phyloP scores from a whole-genome alignment of 257 asterid genomes.

The Agastache rugosa region DNA sequence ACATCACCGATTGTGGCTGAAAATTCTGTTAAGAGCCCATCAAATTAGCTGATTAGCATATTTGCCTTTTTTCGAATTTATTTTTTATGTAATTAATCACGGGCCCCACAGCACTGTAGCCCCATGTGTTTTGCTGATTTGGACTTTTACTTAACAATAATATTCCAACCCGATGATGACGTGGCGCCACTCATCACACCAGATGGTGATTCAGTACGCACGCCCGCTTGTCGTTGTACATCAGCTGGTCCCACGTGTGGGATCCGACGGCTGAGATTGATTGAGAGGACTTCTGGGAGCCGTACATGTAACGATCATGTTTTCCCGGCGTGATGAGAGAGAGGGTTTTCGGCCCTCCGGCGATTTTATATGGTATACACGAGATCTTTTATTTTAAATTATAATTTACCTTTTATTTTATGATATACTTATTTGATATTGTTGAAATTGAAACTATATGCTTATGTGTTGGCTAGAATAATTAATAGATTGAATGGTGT shows the following conservation, averaged over 20 bases:
- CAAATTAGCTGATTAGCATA: conserved; percentile 36
- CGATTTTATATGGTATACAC: too few species aligned
- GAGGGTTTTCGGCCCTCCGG: too few species aligned
- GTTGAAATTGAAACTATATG: too few species aligned
- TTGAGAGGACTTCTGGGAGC: background rate
- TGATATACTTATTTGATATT: too few species aligned
- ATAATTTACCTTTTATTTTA: too few species aligned
- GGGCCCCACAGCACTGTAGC: conserved; percentile 26
- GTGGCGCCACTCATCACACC: conserved; percentile 27
- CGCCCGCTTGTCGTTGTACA: conserved; percentile 29
- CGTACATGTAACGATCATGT: too few species aligned
- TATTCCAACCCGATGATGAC: conserved; percentile 17
- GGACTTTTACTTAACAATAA: background rate
- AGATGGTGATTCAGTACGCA: conserved; percentile 17
- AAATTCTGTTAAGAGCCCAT: conserved; percentile 35
- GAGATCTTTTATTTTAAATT: too few species aligned
- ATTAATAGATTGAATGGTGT: too few species aligned
- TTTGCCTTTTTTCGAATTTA: background rate
- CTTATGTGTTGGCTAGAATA: too few species aligned
- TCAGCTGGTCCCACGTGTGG: background rate
- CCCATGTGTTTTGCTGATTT: conserved; percentile 33
- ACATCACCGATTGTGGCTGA: background rate
- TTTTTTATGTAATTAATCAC: background rate
- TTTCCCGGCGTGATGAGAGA: too few species aligned
- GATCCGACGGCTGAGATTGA: conserved; percentile 22